These are phyloP conservation scores for Kodamaea nitidulidarum DNA, from an alignment of 805 yeast species.

Conservation along the genomic window DNA sequence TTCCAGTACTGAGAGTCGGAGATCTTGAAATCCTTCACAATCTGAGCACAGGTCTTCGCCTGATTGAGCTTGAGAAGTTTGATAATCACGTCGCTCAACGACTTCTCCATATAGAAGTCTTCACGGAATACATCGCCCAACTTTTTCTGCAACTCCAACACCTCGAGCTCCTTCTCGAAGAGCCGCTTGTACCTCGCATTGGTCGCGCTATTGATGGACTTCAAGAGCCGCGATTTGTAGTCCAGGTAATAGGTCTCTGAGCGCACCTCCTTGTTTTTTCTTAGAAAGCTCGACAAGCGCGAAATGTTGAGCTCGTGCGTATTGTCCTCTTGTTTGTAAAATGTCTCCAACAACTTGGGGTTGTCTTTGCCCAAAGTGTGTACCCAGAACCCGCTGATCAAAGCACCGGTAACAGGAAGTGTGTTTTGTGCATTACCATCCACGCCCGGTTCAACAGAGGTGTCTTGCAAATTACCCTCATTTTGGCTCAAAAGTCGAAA, in stretches of 20 bases:
- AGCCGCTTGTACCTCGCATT: constrained; percentile 18
- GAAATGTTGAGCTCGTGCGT: constrained; percentile 17
- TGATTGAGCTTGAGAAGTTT: constrained; percentile 43
- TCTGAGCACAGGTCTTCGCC: constrained; percentile 42
- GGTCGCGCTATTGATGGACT: constrained; percentile 18
- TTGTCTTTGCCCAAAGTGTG: constrained; percentile 25
- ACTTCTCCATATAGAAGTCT: constrained; percentile 25
- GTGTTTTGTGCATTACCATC: too few relatives aligned
- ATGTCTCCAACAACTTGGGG: constrained; percentile 22
- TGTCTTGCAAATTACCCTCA: constrained; percentile 28
- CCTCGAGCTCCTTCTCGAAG: constrained; percentile 26
- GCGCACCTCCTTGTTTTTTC: constrained; percentile 5
- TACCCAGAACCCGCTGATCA: constrained; percentile 37
- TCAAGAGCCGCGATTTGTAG: constrained; percentile 22
- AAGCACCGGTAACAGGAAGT: constrained; percentile 33
- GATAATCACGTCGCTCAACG: constrained; percentile 23
- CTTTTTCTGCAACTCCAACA: constrained; percentile 30
- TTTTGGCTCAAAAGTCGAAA: constrained; percentile 58
- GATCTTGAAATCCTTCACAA: constrained; percentile 52
- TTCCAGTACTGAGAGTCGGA: constrained; percentile 55
- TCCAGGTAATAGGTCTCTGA: constrained; percentile 19
- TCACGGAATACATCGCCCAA: constrained; percentile 32
- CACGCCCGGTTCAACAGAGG: constrained; percentile 15
- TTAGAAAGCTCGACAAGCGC: constrained; percentile 16
- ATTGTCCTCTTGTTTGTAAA: constrained; percentile 29